Conservation (phyloP, 139 green algal genomes). For the Micractinium sp. region DNA sequence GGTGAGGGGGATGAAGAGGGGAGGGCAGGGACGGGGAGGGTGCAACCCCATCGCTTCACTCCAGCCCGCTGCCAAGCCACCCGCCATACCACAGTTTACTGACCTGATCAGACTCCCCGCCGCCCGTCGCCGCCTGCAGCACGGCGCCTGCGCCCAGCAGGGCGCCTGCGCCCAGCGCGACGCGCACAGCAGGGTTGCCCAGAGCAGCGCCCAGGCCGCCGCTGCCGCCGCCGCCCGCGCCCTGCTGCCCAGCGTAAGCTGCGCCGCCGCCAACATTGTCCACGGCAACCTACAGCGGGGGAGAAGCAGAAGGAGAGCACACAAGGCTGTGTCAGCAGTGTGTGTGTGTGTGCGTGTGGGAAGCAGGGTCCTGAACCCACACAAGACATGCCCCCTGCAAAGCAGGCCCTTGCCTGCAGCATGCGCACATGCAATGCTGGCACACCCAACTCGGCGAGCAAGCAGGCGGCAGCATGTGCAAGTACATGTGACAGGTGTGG, state of each 20-base stretch:
- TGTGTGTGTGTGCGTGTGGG: too few species aligned
- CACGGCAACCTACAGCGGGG: not conserved
- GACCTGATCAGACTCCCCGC: not conserved
- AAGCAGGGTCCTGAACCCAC: too few species aligned
- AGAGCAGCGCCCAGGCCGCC: not conserved
- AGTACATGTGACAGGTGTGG: not conserved
- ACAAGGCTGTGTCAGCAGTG: too few species aligned
- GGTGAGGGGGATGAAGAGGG: too few species aligned
- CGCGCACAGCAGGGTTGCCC: constrained; percentile 7
- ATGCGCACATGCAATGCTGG: not conserved
- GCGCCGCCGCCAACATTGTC: constrained; percentile 9
- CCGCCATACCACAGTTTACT: not conserved
- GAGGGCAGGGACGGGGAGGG: too few species aligned
- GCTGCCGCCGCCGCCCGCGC: not conserved
- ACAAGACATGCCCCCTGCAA: too few species aligned
- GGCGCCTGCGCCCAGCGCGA: not conserved
- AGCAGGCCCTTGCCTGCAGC: not conserved
- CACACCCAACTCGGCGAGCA: not conserved
- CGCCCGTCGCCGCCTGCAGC: not conserved
- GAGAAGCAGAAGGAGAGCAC: not conserved
- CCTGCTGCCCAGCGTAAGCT: not conserved
- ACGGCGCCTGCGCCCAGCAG: not conserved
- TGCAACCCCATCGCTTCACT: not conserved
- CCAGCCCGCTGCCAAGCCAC: not conserved
- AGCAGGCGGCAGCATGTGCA: not conserved